Percentiles rank a stretch among this genome's conserved stretches.
phyloP scores from a whole-genome alignment of 305 asterid genomes.

The Plantago coronopus region DNA sequence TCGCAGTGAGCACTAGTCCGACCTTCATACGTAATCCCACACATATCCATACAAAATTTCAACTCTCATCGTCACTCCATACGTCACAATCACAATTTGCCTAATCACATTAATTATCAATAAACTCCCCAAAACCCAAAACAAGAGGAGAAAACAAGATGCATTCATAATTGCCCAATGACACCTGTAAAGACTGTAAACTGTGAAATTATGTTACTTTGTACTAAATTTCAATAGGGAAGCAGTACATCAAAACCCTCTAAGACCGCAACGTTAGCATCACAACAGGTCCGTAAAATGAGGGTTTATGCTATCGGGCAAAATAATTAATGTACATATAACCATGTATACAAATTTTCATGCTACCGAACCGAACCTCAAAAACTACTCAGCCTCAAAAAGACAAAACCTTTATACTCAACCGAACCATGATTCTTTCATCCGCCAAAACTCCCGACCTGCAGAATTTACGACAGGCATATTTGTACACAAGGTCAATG shows the following conservation, averaged over 20 bases:
- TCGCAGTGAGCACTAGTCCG: too few relatives aligned
- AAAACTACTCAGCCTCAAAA: constrained; percentile 29
- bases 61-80: too few relatives aligned
- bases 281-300: constrained; percentile 10
- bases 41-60: too few relatives aligned
- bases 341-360: background rate
- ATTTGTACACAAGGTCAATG: constrained; percentile 12
- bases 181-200: too few relatives aligned
- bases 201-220: too few relatives aligned
- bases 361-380: too few relatives aligned
- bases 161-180: too few relatives aligned
- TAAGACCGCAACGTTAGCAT: constrained; percentile 25
- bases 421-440: constrained; percentile 3
- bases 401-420: constrained; percentile 21
- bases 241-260: constrained; percentile 30
- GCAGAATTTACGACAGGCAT: background rate
- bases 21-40: too few relatives aligned
- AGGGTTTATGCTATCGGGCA: constrained; percentile 3
- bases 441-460: background rate
- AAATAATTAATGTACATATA: constrained; percentile 16
- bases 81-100: too few relatives aligned
- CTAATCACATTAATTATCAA: too few relatives aligned
- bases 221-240: constrained; percentile 15
- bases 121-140: too few relatives aligned
- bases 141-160: background rate